Percentiles rank a stretch among this genome's conserved stretches.
phyloP scores from a whole-genome alignment of 306 rosid species.

The Medicago lupulina region DNA sequence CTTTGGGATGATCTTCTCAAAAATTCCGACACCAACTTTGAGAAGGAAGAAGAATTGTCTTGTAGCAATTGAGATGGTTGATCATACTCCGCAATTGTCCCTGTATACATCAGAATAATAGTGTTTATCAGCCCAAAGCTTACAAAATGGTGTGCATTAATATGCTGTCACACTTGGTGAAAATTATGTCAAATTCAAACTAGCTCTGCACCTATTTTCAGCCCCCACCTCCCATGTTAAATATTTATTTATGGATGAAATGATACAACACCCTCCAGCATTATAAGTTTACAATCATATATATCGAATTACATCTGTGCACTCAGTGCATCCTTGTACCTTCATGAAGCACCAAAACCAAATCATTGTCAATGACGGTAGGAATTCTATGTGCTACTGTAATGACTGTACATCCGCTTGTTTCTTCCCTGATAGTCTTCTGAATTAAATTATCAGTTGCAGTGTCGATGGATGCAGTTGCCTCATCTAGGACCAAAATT shows the following conservation, averaged over 20 bases:
- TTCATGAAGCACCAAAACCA: slow-evolving; percentile 80
- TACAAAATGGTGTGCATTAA: background rate
- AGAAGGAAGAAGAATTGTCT: slow-evolving; percentile 71
- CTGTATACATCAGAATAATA: slow-evolving; percentile 49
- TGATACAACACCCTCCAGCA: too few species aligned
- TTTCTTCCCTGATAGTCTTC: slow-evolving; percentile 75
- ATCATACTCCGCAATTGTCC: slow-evolving; percentile 74
- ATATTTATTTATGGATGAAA: too few species aligned
- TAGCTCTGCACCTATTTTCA: too few species aligned
- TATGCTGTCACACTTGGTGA: background rate
- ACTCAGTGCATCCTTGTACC: slow-evolving; percentile 53
- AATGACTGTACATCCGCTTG: slow-evolving; percentile 78
- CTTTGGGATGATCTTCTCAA: slow-evolving; percentile 66
- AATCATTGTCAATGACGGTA: slow-evolving; percentile 83
- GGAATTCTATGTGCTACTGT: slow-evolving; percentile 91
- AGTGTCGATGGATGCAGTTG: slow-evolving; percentile 91
- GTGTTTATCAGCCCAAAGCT: slow-evolving; percentile 17
- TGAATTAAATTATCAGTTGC: slow-evolving; percentile 83
- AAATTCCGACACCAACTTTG: slow-evolving; percentile 83
- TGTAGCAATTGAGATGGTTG: slow-evolving; percentile 64
- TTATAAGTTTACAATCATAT: background rate
- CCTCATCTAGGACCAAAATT: slow-evolving; percentile 87
- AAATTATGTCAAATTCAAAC: background rate
- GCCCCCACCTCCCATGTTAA: too few species aligned
- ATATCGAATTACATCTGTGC: background rate